phyloP scores from a whole-genome alignment of 805 yeast species.

The Candida wancherniae region DNA sequence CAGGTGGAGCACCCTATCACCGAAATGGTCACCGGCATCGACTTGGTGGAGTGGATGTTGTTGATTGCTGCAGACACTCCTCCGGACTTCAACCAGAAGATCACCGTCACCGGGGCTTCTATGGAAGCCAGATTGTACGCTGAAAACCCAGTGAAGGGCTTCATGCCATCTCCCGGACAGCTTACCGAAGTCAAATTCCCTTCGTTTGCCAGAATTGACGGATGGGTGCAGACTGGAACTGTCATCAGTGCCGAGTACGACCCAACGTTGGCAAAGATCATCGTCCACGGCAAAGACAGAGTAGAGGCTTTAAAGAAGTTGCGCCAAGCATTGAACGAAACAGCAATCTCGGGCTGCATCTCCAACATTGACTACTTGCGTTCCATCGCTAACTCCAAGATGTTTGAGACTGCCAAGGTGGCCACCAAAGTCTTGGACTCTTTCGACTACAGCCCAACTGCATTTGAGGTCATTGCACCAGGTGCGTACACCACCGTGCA shows the following conservation, averaged over 20 bases:
- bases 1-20: constrained; percentile 99
- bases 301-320: constrained; percentile 75
- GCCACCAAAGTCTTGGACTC: constrained; percentile 85
- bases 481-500: constrained; percentile 97
- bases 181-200: constrained; percentile 84
- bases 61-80: constrained; percentile 85
- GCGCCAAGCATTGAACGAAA: constrained; percentile 77
- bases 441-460: constrained; percentile 72
- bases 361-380: constrained; percentile 88
- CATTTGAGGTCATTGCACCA: constrained; percentile 79
- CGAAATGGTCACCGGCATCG: constrained; percentile 90
- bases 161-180: constrained; percentile 95
- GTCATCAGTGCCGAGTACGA: constrained; percentile 88
- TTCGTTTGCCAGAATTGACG: constrained; percentile 85
- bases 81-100: constrained; percentile 62
- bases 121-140: constrained; percentile 98
- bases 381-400: constrained; percentile 73
- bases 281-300: constrained; percentile 89
- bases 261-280: constrained; percentile 93
- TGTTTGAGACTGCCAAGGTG: constrained; percentile 81
- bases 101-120: constrained; percentile 75
- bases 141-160: constrained; percentile 93
- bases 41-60: constrained; percentile 96
- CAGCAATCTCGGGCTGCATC: constrained; percentile 81
- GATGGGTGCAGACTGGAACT: constrained; percentile 91